A percentile compares a stretch with the other conserved stretches of the same genome.
phyloP scores from a whole-genome alignment of 2,329 filamentous ascomycete species.

The Davidsoniella virescens region DNA sequence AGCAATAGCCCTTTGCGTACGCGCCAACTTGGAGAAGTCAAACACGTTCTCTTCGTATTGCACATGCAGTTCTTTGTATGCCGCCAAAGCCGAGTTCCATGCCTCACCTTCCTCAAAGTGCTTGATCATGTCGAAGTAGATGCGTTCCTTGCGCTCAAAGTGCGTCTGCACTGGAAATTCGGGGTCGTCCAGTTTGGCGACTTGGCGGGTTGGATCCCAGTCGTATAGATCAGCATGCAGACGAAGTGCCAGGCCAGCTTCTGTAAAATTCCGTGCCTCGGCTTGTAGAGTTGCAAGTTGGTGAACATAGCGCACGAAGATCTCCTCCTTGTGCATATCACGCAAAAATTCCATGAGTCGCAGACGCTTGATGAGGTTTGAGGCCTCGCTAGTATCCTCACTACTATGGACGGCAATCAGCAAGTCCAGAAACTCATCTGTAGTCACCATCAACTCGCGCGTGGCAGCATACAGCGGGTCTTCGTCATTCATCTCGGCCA shows the following conservation, averaged over 20 bases:
- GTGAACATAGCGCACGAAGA: conserved; percentile 91
- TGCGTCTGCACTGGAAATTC: conserved; percentile 67
- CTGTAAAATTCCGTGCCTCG: conserved; percentile 60
- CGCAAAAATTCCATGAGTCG: conserved; percentile 90
- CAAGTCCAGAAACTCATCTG: conserved; percentile 82
- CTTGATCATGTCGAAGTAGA: conserved; percentile 92
- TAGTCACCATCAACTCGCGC: conserved; percentile 62
- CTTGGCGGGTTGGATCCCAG: conserved; percentile 60
- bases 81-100: conserved; percentile 74
- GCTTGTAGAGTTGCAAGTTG: conserved; percentile 69
- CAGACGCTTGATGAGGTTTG: conserved; percentile 73
- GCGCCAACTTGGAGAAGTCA: conserved; percentile 81
- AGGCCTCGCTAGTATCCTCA: conserved; percentile 55
- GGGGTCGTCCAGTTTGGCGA: conserved; percentile 54
- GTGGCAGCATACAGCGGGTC: conserved; percentile 64
- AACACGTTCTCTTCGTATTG: conserved; percentile 84
- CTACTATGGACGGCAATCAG: conserved; percentile 77
- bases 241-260: conserved; percentile 75
- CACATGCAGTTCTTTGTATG: conserved; percentile 78
- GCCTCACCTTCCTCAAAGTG: conserved; percentile 88
- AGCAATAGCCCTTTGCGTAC: conserved; percentile 78
- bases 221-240: conserved; percentile 86
- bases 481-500: conserved; percentile 43
- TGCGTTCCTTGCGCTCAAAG: conserved; percentile 80
- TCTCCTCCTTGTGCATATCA: conserved; percentile 93